These are phyloP conservation scores for Dactylellina cionopaga DNA, from an alignment of 2,329 filamentous ascomycete species.

Conservation along the genomic window DNA sequence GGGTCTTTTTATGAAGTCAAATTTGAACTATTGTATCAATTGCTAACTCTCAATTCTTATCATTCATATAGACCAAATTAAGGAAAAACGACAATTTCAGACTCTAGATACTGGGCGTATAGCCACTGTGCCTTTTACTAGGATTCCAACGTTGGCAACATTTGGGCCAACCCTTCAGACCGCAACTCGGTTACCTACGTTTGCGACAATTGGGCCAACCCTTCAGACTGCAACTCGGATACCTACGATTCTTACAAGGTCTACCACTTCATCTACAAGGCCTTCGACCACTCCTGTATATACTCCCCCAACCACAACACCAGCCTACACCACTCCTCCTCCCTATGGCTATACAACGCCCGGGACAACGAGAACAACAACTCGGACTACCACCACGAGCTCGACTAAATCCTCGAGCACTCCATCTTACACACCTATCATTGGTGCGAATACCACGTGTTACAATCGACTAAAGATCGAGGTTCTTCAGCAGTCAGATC, in stretches of 20 bases:
- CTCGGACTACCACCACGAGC: constrained; percentile 1
- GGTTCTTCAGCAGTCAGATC: constrained; percentile 30
- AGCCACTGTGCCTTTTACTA: constrained; percentile 5
- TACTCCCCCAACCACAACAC: constrained; percentile 14
- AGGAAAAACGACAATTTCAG: not conserved
- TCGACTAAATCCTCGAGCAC: constrained; percentile 29
- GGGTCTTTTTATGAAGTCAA: no score
- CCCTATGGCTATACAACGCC: constrained; percentile 35
- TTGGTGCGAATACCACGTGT: constrained; percentile 46
- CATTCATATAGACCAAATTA: constrained; percentile 12
- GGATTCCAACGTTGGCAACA: not conserved
- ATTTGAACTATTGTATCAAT: not conserved
- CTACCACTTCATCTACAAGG: constrained; percentile 14
- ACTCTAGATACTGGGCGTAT: not conserved
- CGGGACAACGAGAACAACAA: not conserved
- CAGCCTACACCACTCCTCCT: constrained; percentile 23
- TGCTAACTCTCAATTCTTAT: not conserved
- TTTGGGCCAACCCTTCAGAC: constrained; percentile 10
- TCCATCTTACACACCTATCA: constrained; percentile 38
- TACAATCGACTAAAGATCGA: constrained; percentile 51
- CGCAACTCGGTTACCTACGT: not conserved
- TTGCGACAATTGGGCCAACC: not conserved
- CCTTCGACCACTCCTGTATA: constrained; percentile 19
- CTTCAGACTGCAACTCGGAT: not conserved
- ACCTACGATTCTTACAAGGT: not conserved